These are phyloP conservation scores for Nigrospora oryzae DNA, from an alignment of 2,329 filamentous ascomycete species.

Conservation along the genomic window DNA sequence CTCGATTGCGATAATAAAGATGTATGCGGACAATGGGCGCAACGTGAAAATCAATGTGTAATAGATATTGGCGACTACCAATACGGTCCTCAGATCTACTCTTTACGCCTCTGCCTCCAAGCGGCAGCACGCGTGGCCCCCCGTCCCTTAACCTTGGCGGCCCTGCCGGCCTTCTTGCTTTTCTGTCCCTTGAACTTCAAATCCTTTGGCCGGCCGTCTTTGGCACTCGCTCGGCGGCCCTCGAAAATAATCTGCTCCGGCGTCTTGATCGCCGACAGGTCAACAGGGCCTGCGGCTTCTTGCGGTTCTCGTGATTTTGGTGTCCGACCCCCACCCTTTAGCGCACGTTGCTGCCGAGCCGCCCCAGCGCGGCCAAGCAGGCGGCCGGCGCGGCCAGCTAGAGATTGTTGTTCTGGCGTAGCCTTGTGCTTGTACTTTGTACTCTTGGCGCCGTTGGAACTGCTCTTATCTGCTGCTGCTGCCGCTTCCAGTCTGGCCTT, in stretches of 20 bases:
- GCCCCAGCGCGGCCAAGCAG: conserved; percentile 65
- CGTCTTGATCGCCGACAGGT: conserved; percentile 33
- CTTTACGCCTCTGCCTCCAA: conserved; percentile 19
- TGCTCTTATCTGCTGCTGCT: conserved; percentile 11
- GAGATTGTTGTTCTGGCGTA: conserved; percentile 60
- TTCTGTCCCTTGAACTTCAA: conserved; percentile 51
- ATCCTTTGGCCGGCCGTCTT: conserved; percentile 55
- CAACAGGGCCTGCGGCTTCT: conserved; percentile 11
- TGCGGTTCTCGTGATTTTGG: background rate
- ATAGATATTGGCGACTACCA: too few relatives aligned
- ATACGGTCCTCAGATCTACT: conserved; percentile 3
- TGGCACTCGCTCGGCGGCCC: conserved; percentile 63
- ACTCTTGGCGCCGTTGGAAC: conserved; percentile 24
- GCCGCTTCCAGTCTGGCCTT: conserved; percentile 24
- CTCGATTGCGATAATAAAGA: too few relatives aligned
- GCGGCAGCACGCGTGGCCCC: conserved; percentile 22
- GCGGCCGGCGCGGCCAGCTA: conserved; percentile 64
- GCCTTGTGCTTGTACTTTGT: conserved; percentile 61
- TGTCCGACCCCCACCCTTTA: conserved; percentile 17
- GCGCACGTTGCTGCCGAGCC: conserved; percentile 29
- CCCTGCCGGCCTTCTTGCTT: conserved; percentile 15
- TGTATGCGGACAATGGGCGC: background rate
- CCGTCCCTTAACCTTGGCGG: conserved; percentile 13
- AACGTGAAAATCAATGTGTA: background rate
- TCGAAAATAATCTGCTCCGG: conserved; percentile 74